Conservation (phyloP, 768 basidiomycete species). For the Kwoniella dendrophila region DNA sequence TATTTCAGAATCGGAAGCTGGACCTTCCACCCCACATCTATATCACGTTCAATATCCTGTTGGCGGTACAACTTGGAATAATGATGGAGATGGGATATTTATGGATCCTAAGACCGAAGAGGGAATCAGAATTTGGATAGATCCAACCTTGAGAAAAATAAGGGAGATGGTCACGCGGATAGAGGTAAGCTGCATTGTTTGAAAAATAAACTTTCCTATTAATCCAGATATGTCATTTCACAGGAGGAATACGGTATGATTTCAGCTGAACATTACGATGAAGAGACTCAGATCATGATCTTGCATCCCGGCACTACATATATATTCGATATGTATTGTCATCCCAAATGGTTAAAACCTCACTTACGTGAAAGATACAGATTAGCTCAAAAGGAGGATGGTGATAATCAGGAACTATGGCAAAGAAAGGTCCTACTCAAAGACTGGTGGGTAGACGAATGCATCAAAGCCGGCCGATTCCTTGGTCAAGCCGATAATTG, state of each 20-base stretch:
- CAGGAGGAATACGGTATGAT: conserved; percentile 19
- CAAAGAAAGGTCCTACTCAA: conserved; percentile 35
- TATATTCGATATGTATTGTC: conserved; percentile 37
- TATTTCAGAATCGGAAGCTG: conserved; percentile 1
- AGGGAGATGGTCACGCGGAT: conserved; percentile 8
- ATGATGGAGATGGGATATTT: conserved; percentile 26
- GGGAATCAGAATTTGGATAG: conserved; percentile 30
- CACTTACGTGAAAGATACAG: neutral
- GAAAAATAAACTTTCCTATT: neutral
- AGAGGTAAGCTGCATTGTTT: conserved; percentile 13
- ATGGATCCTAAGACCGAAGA: conserved; percentile 15
- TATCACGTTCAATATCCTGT: conserved; percentile 15
- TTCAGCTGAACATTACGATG: conserved; percentile 16
- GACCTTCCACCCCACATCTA: conserved; percentile 3
- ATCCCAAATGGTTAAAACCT: conserved; percentile 36
- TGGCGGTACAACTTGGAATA: conserved; percentile 14
- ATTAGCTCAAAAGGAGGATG: too few relatives aligned
- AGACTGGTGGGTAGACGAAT: conserved; percentile 31
- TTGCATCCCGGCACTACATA: conserved; percentile 24
- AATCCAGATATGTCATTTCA: neutral
- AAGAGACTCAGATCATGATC: conserved; percentile 20
- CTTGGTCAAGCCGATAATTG: conserved; percentile 40
- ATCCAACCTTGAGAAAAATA: conserved; percentile 11
- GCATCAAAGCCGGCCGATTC: conserved; percentile 31
- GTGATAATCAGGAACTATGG: conserved; percentile 27